These are phyloP conservation scores for Pythium grandisporangium DNA, from an alignment of 352 stramenopile species.

Conservation along the genomic window DNA sequence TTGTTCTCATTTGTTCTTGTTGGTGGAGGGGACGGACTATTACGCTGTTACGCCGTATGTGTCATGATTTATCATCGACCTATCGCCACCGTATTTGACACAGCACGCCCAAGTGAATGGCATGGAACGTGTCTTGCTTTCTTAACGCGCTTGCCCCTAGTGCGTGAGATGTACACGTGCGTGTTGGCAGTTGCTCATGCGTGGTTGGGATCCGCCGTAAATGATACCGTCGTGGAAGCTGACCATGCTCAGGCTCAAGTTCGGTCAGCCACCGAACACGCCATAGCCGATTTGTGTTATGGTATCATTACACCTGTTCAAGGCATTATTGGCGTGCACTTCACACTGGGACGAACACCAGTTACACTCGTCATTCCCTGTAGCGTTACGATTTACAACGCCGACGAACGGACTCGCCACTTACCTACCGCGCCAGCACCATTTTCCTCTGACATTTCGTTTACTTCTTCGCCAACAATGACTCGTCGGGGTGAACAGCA, in stretches of 20 bases:
- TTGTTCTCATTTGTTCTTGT: conserved; percentile 78
- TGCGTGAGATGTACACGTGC: conserved; percentile 41
- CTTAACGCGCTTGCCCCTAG: conserved; percentile 53
- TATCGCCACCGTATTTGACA: too few species aligned
- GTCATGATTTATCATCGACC: conserved; percentile 57
- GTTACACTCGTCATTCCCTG: conserved; percentile 40
- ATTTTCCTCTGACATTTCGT: not conserved
- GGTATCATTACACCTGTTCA: conserved; percentile 48
- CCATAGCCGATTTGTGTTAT: conserved; percentile 45
- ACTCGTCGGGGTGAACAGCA: too few species aligned
- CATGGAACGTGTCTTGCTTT: conserved; percentile 64
- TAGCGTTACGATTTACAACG: conserved; percentile 44
- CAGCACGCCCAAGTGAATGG: conserved; percentile 26
- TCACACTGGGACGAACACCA: conserved; percentile 21
- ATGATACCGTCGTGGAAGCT: not conserved
- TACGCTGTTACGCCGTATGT: conserved; percentile 58
- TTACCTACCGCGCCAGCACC: too few species aligned
- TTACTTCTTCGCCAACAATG: too few species aligned
- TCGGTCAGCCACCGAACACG: too few species aligned
- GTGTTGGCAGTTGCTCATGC: conserved; percentile 39
- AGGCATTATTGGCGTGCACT: conserved; percentile 54
- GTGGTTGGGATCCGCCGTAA: conserved; percentile 23
- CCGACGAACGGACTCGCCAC: too few species aligned
- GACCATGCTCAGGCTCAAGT: too few species aligned
- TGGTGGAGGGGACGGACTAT: conserved; percentile 62